Evolutionary conservation across 2,329 filamentous ascomycete genomes (phyloP).

Genomic region (Sclerotinia borealis): DNA sequence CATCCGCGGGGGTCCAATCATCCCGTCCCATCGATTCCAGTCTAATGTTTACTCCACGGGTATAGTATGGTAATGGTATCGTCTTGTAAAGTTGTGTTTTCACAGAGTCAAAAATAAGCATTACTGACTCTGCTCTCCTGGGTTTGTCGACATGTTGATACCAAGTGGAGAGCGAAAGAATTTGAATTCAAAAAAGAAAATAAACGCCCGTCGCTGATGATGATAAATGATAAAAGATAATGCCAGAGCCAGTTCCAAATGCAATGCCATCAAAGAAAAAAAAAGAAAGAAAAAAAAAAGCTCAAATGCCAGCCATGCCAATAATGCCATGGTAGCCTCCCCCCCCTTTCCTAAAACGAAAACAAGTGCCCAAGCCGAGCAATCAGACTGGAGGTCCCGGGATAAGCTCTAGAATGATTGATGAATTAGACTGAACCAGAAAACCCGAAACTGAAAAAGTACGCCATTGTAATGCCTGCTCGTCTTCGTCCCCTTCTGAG

Average conservation of each 20-base stretch:
- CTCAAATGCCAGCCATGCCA: conserved; percentile 10
- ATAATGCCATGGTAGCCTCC: conserved; percentile 9
- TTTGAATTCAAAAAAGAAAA: conserved; percentile 6
- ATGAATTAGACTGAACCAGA: conserved; percentile 12
- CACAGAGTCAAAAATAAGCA: background rate
- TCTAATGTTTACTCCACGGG: background rate
- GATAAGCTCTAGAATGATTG: conserved; percentile 7
- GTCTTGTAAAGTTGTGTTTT: background rate
- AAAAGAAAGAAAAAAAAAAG: conserved; percentile 4
- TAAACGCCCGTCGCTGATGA: conserved; percentile 12
- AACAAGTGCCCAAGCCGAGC: conserved; percentile 5
- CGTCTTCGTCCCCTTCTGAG: conserved; percentile 9
- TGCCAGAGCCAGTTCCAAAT: conserved; percentile 4
- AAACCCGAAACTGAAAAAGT: conserved; percentile 3
- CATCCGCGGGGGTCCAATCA: background rate
- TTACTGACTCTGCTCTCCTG: background rate
- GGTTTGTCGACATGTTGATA: background rate
- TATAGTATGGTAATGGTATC: background rate
- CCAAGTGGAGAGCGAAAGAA: conserved; percentile 7
- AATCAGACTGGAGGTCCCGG: background rate
- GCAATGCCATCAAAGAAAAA: conserved; percentile 9
- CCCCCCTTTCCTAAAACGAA: conserved; percentile 8
- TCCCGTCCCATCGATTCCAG: background rate
- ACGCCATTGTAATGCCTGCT: conserved; percentile 12
- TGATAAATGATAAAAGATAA: conserved; percentile 5